Percentiles rank a stretch among this genome's conserved stretches.
These are phyloP conservation scores for Sarcomyxa edulis DNA, from an alignment of 768 basidiomycete genomes.

Conservation along the genomic window DNA sequence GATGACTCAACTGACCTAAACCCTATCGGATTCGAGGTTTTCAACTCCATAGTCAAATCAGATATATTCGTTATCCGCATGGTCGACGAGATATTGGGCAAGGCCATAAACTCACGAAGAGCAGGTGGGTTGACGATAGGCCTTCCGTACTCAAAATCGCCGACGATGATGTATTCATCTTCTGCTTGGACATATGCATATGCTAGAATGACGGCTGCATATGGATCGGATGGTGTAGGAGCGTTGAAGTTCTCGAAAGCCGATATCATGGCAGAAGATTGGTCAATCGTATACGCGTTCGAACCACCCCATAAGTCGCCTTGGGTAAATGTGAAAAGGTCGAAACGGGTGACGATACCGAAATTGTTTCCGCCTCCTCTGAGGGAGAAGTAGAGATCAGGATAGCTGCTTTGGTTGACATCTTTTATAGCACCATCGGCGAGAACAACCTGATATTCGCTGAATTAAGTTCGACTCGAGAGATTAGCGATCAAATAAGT, in stretches of 20 bases:
- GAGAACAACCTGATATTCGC: slow-evolving; percentile 13
- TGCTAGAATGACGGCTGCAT: slow-evolving; percentile 7
- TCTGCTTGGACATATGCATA: slow-evolving; percentile 4
- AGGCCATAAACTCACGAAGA: too few relatives aligned
- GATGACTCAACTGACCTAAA: slow-evolving; percentile 6
- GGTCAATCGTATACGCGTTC: slow-evolving; percentile 8
- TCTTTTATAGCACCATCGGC: slow-evolving; percentile 9
- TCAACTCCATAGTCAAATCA: slow-evolving; percentile 1
- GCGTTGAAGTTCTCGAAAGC: slow-evolving; percentile 7
- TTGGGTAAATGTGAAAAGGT: slow-evolving; percentile 7
- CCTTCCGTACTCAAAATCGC: slow-evolving; percentile 7
- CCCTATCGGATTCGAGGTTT: background rate
- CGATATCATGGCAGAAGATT: slow-evolving; percentile 2
- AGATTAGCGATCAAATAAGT: too few relatives aligned
- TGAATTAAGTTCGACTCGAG: too few relatives aligned
- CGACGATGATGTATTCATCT: slow-evolving; percentile 8
- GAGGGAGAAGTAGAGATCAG: slow-evolving; percentile 13
- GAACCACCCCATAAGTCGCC: slow-evolving; percentile 12
- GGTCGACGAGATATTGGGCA: too few relatives aligned
- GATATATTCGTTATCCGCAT: slow-evolving; percentile 5
- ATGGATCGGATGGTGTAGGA: slow-evolving; percentile 2
- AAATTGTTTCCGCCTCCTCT: slow-evolving; percentile 14
- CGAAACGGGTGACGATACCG: slow-evolving; percentile 15
- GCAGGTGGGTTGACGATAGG: slow-evolving; percentile 6
- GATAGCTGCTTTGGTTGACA: slow-evolving; percentile 6